phyloP scores from a whole-genome alignment of 441 rosid species.

The Brassica hybrid region DNA sequence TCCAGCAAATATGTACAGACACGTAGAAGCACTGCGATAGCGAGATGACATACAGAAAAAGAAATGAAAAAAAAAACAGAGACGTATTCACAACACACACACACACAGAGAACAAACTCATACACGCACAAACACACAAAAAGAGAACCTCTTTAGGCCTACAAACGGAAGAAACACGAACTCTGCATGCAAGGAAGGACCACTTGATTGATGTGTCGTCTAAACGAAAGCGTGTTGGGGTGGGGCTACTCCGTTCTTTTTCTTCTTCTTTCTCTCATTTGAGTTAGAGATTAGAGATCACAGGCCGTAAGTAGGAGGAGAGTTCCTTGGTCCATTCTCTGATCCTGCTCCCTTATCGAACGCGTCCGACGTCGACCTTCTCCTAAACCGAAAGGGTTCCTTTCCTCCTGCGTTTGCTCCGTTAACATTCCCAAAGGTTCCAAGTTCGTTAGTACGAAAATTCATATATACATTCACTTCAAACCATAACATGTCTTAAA shows the following conservation, averaged over 20 bases:
- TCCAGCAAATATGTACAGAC: background rate
- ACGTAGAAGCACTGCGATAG: background rate
- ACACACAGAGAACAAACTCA: background rate
- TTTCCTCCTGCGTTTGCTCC: slow-evolving; percentile 60
- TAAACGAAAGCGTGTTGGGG: background rate
- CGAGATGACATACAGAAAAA: background rate
- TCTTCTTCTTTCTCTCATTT: background rate
- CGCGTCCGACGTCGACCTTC: slow-evolving; percentile 76
- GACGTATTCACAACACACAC: background rate
- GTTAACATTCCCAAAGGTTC: slow-evolving; percentile 35
- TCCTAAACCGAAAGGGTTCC: slow-evolving; percentile 78
- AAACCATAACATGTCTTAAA: background rate
- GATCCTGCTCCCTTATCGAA: slow-evolving; percentile 62
- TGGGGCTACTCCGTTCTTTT: background rate
- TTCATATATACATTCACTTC: slow-evolving; percentile 17
- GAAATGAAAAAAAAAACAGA: background rate
- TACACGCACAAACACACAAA: background rate
- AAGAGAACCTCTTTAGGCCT: background rate
- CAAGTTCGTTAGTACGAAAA: slow-evolving; percentile 29
- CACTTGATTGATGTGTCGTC: background rate
- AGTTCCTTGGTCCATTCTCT: slow-evolving; percentile 71
- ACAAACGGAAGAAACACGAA: background rate
- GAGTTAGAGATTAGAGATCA: slow-evolving; percentile 35
- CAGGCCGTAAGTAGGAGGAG: slow-evolving; percentile 81
- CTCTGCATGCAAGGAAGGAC: slow-evolving; percentile 3